These are phyloP conservation scores for Blastobotrys malaysiensis DNA, from an alignment of 1,139 yeast genomes.

Conservation along the genomic window DNA sequence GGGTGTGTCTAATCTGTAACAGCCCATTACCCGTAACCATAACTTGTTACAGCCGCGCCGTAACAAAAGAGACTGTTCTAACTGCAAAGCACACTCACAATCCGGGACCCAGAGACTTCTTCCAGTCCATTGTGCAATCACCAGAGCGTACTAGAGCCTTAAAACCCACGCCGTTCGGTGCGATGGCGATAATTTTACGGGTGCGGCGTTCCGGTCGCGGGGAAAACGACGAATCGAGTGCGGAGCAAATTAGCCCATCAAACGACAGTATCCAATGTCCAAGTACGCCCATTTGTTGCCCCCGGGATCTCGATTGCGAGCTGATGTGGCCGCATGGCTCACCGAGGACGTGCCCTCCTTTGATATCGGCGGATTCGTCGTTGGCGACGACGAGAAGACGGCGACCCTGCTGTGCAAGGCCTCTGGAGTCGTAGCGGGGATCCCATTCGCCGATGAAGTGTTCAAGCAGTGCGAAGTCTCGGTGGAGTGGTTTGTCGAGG, in stretches of 20 bases:
- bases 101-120: no score
- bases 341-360: constrained; percentile 89
- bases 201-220: not conserved
- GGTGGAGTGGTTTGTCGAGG: constrained; percentile 67
- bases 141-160: no score
- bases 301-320: constrained; percentile 47
- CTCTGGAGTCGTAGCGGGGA: constrained; percentile 76
- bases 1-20: no score
- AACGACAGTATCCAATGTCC: not conserved
- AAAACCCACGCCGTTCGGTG: no score
- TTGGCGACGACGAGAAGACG: constrained; percentile 65
- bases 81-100: no score
- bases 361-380: constrained; percentile 92
- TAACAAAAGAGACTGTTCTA: no score
- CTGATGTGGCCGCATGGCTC: constrained; percentile 64
- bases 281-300: not conserved
- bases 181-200: not conserved
- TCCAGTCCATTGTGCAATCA: no score
- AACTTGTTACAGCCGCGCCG: no score
- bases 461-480: constrained; percentile 65
- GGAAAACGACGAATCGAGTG: not conserved
- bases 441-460: constrained; percentile 86
- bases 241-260: not conserved
- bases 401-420: constrained; percentile 83
- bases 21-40: no score